Conservation (phyloP, 208 protist species). For the Naegleria fowleri region DNA sequence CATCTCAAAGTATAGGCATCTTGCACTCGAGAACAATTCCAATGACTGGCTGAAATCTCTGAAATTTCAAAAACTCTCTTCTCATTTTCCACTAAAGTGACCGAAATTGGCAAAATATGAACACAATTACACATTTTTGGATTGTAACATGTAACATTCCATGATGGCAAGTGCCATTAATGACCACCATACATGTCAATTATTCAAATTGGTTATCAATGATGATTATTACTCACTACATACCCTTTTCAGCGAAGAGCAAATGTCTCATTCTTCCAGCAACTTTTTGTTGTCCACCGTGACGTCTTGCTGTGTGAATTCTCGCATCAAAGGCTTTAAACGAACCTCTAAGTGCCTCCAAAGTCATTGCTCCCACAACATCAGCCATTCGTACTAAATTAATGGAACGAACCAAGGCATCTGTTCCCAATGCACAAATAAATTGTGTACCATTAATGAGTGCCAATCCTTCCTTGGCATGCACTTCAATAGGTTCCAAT, state of each 20-base stretch:
- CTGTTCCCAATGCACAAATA: conserved; percentile 59
- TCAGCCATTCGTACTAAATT: conserved; percentile 44
- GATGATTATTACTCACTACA: no score
- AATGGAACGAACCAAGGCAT: conserved; percentile 53
- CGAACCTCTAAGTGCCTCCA: conserved; percentile 66
- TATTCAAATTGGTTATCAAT: no score
- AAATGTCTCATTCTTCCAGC: conserved; percentile 46
- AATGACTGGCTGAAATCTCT: conserved; percentile 55
- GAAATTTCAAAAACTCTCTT: conserved; percentile 40
- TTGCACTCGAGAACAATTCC: conserved; percentile 63
- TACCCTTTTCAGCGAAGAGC: conserved; percentile 26
- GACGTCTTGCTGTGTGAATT: conserved; percentile 41
- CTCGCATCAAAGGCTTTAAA: conserved; percentile 50
- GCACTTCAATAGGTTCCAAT: conserved; percentile 55
- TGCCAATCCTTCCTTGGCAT: conserved; percentile 69
- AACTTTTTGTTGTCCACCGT: conserved; percentile 50
- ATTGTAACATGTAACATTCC: no score
- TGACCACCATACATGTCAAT: no score
- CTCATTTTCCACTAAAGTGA: neutral
- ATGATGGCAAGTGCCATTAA: no score
- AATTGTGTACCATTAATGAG: conserved; percentile 84
- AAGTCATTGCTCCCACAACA: conserved; percentile 60
- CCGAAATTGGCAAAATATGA: conserved; percentile 35
- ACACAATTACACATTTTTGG: no score
- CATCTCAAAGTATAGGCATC: conserved; percentile 77